Base-by-base conservation (phyloP, 2,329 filamentous ascomycete species). In the Alternaria sp. region DNA sequence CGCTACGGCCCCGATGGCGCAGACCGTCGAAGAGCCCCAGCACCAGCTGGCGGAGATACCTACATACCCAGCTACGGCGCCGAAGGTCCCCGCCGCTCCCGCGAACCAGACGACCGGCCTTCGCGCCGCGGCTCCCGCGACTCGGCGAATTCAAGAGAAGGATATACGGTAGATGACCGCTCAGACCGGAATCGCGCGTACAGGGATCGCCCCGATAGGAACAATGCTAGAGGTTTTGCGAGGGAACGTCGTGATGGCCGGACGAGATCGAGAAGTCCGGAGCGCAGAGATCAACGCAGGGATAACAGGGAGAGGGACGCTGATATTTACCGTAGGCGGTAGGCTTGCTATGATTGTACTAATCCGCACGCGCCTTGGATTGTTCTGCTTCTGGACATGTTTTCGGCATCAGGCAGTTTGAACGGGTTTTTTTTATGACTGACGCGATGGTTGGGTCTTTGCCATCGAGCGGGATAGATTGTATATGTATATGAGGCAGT, bases 41-140 rank as follows among this genome's bases (percentile, higher is more conserved):
- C 44, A 9, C 46, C 58, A 14, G 66, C 63, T n/a, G 60, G 60
- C 24, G 66, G 66, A 7, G 81, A 83, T 58, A 80, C 77, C 0
- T 82, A 82, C 61, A 80, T 82, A 28, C 81, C 81, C 2, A 76
- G 74, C 44, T 82, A 82, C 56, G 51, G 62, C 50, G 52, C 57
- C 5, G 64, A 71, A n/a, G 70, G 63, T 8, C 70, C 73, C 7
- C 60, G 73, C n/a, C 66, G 69, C 6, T 75, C 74, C 36, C 69
- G 73, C 44, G 75, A 77, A 42, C 70, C 72, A 26, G 76, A 78
- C 23, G 75, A 77, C 2, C 68, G 71, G 13, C 66, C 70, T 24
- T 6, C 37, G 11, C 67, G 73, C 51, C 70, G 66, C 7, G 73
- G 72, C 17, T 76, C 73, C 1, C 66, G 69, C 21, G 75, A 77